Evolutionary conservation across 805 yeast genomes (phyloP).

Genomic region (Ogataea pini): DNA sequence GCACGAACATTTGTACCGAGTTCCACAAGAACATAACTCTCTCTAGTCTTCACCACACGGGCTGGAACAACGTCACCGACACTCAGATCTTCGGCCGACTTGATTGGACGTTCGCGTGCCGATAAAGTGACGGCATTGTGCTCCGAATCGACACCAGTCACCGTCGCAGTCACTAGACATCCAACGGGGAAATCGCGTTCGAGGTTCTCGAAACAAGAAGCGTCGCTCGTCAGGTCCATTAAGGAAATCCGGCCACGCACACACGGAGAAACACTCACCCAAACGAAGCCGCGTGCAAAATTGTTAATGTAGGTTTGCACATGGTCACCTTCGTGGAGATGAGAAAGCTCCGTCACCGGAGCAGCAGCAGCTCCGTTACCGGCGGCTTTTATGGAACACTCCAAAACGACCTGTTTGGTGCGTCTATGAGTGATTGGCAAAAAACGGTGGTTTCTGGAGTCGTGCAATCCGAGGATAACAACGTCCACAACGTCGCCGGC

Average conservation of each 20-base stretch:
- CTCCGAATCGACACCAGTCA: conserved; percentile 53
- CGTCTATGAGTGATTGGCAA: conserved; percentile 62
- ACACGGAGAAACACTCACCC: conserved; percentile 70
- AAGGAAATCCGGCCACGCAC: conserved; percentile 66
- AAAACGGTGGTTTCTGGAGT: conserved; percentile 65
- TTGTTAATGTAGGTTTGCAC: conserved; percentile 67
- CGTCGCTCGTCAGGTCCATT: conserved; percentile 61
- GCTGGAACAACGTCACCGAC: conserved; percentile 62
- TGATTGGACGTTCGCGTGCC: conserved; percentile 45
- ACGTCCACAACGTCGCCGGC: conserved; percentile 60
- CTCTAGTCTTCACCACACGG: conserved; percentile 58
- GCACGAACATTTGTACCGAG: conserved; percentile 65
- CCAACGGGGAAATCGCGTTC: conserved; percentile 71
- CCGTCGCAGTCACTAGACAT: conserved; percentile 59
- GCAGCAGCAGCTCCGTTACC: neutral
- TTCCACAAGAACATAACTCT: conserved; percentile 64
- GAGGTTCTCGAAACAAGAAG: conserved; percentile 47
- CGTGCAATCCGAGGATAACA: conserved; percentile 75
- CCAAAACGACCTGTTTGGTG: conserved; percentile 58
- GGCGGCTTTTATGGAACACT: conserved; percentile 55
- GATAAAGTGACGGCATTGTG: conserved; percentile 51
- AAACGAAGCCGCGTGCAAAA: conserved; percentile 56
- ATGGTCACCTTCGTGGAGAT: conserved; percentile 50
- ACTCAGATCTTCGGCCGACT: conserved; percentile 48
- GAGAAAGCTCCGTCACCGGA: neutral